Percentiles rank a stretch among this genome's conserved stretches.
Evolutionary conservation across 169 alveolate species (phyloP).

Genomic region (Neospora caninum): DNA sequence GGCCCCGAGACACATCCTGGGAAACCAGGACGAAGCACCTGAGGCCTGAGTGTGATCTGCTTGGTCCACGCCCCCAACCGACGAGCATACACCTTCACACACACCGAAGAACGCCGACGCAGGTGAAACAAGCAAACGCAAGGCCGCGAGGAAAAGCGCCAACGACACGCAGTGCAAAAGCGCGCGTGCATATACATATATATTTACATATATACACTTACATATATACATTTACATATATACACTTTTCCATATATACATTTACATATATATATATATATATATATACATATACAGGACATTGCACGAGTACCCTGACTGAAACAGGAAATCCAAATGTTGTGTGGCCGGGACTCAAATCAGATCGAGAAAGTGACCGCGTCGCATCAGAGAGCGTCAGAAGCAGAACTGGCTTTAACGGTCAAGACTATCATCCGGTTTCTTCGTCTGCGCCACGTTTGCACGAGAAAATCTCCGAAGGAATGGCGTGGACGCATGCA

Average conservation of each 20-base stretch:
- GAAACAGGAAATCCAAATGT: background rate
- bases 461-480: too few relatives aligned
- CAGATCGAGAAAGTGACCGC: background rate
- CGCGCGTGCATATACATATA: too few relatives aligned
- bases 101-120: background rate
- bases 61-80: too few relatives aligned
- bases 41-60: conserved; percentile 45
- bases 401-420: conserved; percentile 58
- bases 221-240: background rate
- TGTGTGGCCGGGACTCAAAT: background rate
- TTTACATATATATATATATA: background rate
- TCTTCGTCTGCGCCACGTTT: background rate
- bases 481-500: background rate
- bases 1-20: background rate
- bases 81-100: too few relatives aligned
- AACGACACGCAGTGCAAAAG: too few relatives aligned
- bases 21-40: background rate
- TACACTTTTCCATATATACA: background rate
- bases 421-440: conserved; percentile 4
- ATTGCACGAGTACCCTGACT: background rate
- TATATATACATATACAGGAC: background rate
- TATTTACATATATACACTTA: background rate
- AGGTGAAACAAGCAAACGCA: too few relatives aligned
- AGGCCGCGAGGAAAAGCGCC: too few relatives aligned
- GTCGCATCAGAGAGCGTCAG: conserved; percentile 38